These are phyloP conservation scores for Cladophialophora carrionii DNA, from an alignment of 2,329 filamentous ascomycete genomes.

Conservation along the genomic window DNA sequence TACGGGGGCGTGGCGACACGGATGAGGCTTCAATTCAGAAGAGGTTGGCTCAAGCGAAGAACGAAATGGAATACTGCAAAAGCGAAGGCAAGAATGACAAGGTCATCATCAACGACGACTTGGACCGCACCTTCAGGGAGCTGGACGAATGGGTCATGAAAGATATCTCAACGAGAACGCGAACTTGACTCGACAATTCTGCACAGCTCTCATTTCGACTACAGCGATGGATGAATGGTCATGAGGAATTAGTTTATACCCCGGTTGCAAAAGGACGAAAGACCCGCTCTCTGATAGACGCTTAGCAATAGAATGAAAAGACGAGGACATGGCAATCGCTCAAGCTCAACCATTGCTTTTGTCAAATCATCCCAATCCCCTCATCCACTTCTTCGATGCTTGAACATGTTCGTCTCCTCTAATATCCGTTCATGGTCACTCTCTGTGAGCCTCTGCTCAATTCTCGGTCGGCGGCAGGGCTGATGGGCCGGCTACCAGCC, in stretches of 20 bases:
- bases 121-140: slow-evolving; percentile 60
- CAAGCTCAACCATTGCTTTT: slow-evolving; percentile 29
- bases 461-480: slow-evolving; percentile 90
- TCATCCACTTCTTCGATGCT: slow-evolving; percentile 7
- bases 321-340: slow-evolving; percentile 30
- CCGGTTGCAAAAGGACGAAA: slow-evolving; percentile 32
- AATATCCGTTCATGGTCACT: slow-evolving; percentile 99
- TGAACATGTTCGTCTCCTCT: slow-evolving; percentile 30
- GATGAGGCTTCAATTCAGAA: slow-evolving; percentile 71
- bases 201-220: slow-evolving; percentile 8
- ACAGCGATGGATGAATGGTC: slow-evolving; percentile 20
- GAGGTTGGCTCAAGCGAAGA: slow-evolving; percentile 70
- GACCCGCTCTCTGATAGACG: slow-evolving; percentile 37
- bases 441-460: slow-evolving; percentile 95
- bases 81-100: slow-evolving; percentile 68
- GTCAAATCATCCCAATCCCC: slow-evolving; percentile 28
- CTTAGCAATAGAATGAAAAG: slow-evolving; percentile 33
- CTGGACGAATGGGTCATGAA: slow-evolving; percentile 58
- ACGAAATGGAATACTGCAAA: slow-evolving; percentile 74
- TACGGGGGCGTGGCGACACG: slow-evolving; percentile 78
- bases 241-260: slow-evolving; percentile 33
- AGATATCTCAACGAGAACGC: slow-evolving; percentile 24
- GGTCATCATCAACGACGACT: slow-evolving; percentile 68
- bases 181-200: background rate
- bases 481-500: slow-evolving; percentile 87